phyloP scores from a whole-genome alignment of 441 rosid genomes.

The Bruguiera hainesii region DNA sequence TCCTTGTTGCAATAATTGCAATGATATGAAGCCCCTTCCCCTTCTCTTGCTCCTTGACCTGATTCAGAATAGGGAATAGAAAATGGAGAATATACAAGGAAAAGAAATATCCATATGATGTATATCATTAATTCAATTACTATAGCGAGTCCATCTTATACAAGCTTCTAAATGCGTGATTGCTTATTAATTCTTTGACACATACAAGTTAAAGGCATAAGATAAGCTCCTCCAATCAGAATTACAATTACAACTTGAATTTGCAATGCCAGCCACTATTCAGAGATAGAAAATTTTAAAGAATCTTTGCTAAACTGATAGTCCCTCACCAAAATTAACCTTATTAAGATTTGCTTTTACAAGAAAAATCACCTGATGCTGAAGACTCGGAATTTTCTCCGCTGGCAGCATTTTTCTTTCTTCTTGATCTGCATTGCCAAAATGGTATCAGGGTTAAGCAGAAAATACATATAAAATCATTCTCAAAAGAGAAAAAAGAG shows the following conservation, averaged over 20 bases:
- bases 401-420: constrained; percentile 72
- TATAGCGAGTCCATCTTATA: too few relatives aligned
- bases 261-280: too few relatives aligned
- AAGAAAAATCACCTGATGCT: constrained; percentile 42
- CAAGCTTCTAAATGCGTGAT: too few relatives aligned
- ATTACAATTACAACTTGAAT: too few relatives aligned
- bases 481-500: background rate
- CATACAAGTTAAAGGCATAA: too few relatives aligned
- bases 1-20: constrained; percentile 98
- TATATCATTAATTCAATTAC: background rate
- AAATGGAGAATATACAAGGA: background rate
- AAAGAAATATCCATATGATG: background rate
- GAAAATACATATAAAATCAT: background rate
- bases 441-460: background rate
- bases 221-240: too few relatives aligned
- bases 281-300: too few relatives aligned
- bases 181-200: too few relatives aligned
- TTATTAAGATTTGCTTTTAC: background rate
- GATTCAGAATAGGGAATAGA: constrained; percentile 14
- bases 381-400: constrained; percentile 78
- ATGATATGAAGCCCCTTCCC: constrained; percentile 73
- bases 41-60: constrained; percentile 76
- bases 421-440: constrained; percentile 63
- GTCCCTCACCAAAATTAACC: background rate
- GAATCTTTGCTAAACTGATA: background rate